Evolutionary conservation across 2,329 filamentous ascomycete species (phyloP).

Genomic region (Claviceps capensis): DNA sequence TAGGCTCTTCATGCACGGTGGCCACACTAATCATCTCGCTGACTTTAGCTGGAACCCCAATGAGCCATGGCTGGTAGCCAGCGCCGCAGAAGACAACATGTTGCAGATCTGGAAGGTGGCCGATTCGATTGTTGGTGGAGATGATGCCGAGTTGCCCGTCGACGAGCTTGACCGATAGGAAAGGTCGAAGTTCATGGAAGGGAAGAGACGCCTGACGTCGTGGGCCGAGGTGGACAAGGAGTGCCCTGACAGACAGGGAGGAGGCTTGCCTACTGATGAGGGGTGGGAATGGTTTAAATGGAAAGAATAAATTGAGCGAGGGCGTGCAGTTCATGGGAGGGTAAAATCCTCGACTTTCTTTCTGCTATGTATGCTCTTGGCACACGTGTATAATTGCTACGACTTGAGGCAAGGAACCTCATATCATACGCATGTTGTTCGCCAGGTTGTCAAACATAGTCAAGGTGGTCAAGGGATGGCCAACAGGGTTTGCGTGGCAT

Average conservation of each 20-base stretch:
- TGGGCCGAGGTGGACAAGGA: slow-evolving; percentile 16
- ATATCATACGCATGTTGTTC: not conserved
- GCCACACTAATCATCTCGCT: slow-evolving; percentile 90
- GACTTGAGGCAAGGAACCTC: not conserved
- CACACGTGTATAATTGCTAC: not conserved
- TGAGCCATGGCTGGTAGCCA: slow-evolving; percentile 92
- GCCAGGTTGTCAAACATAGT: no score
- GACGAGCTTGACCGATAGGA: slow-evolving; percentile 59
- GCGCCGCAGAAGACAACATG: slow-evolving; percentile 90
- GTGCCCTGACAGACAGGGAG: not conserved
- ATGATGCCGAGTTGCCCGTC: slow-evolving; percentile 59
- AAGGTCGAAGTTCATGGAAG: slow-evolving; percentile 20
- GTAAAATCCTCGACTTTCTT: not conserved
- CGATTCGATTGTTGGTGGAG: slow-evolving; percentile 66
- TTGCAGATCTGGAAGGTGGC: slow-evolving; percentile 89
- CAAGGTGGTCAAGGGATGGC: not conserved
- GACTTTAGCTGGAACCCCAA: slow-evolving; percentile 98
- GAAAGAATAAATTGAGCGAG: not conserved
- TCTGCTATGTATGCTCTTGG: not conserved
- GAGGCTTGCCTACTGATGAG: not conserved
- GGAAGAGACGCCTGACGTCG: slow-evolving; percentile 14
- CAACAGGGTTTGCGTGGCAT: not conserved
- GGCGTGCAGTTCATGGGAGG: not conserved
- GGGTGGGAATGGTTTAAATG: not conserved
- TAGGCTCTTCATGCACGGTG: slow-evolving; percentile 86